Evolutionary conservation across 495 filamentous ascomycete species (phyloP).

Genomic region (Aspergillus leporis): DNA sequence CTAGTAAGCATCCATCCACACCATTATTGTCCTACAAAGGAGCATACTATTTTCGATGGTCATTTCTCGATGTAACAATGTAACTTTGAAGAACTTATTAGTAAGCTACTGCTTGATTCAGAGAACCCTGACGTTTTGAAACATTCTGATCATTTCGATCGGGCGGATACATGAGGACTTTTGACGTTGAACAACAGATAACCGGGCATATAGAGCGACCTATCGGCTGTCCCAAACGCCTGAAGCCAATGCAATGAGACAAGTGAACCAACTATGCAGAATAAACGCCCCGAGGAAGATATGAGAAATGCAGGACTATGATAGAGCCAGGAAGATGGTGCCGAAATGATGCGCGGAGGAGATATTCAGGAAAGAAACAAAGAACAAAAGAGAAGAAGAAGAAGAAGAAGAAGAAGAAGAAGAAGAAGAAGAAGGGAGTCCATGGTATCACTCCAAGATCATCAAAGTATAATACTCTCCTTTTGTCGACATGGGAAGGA

Average conservation of each 20-base stretch:
- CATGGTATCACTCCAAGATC: neutral
- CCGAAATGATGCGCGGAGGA: neutral
- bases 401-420: neutral
- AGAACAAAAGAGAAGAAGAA: neutral
- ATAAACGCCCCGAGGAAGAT: neutral
- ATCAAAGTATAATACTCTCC: neutral
- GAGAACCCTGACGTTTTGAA: neutral
- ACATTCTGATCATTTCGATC: neutral
- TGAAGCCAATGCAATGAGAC: conserved; percentile 1
- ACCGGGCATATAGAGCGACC: neutral
- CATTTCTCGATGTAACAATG: too few species aligned
- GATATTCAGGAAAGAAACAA: neutral
- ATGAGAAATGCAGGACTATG: neutral
- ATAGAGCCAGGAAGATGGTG: neutral
- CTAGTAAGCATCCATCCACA: too few species aligned
- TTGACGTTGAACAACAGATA: neutral
- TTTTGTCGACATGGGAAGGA: neutral
- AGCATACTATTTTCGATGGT: too few species aligned
- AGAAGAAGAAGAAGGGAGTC: neutral
- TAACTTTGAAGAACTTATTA: too few species aligned
- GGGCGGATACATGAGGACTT: neutral
- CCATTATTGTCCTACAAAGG: too few species aligned
- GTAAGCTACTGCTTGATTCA: neutral
- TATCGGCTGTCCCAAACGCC: neutral
- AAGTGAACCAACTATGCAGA: neutral